phyloP scores from a whole-genome alignment of 495 filamentous ascomycete species.

The Penicillium maclennaniae region DNA sequence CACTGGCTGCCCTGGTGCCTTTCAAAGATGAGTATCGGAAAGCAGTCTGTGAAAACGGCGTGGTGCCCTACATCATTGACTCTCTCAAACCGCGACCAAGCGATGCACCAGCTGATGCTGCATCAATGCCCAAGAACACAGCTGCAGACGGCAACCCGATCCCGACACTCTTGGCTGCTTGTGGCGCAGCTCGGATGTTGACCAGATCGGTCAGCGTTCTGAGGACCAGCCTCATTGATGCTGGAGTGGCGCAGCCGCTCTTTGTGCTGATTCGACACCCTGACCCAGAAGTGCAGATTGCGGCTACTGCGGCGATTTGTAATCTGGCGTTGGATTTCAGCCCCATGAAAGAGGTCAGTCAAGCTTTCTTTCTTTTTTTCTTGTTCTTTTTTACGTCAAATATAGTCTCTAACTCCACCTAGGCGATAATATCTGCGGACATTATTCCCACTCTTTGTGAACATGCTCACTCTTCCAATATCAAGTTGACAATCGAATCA shows the following conservation, averaged over 20 bases:
- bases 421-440: conserved; percentile 74
- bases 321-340: conserved; percentile 85
- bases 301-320: conserved; percentile 74
- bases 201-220: conserved; percentile 80
- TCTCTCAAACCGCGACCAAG: conserved; percentile 62
- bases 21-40: conserved; percentile 85
- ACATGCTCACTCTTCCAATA: conserved; percentile 74
- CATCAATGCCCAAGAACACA: conserved; percentile 34
- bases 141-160: conserved; percentile 46
- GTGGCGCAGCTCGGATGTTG: conserved; percentile 69
- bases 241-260: conserved; percentile 74
- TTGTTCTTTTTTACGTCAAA: neutral
- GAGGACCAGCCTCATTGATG: conserved; percentile 81
- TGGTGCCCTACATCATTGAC: conserved; percentile 76
- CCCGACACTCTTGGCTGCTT: conserved; percentile 79
- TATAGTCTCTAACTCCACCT: conserved; percentile 16
- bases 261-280: conserved; percentile 70
- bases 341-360: conserved; percentile 78
- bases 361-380: too few relatives aligned
- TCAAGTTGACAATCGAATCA: conserved; percentile 70
- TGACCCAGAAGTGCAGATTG: conserved; percentile 77
- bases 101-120: conserved; percentile 24
- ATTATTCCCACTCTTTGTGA: conserved; percentile 74
- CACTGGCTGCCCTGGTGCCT: conserved; percentile 71
- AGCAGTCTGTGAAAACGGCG: conserved; percentile 72